Percentiles rank a stretch among this genome's conserved stretches.
These are phyloP conservation scores for Exidia glandulosa DNA, from an alignment of 768 basidiomycete species.

Conservation along the genomic window DNA sequence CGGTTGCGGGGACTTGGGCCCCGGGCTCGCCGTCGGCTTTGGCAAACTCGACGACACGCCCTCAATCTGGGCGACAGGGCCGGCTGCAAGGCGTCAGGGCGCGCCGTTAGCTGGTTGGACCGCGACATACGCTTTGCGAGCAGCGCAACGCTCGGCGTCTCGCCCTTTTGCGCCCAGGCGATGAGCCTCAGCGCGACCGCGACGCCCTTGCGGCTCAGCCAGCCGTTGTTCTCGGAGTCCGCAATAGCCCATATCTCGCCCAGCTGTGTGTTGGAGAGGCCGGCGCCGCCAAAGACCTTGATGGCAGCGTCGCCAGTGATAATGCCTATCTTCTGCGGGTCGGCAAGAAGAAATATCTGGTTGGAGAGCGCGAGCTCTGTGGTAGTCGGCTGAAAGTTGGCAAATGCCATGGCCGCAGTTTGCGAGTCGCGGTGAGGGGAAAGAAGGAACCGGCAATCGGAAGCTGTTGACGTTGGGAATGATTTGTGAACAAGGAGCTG, in stretches of 20 bases:
- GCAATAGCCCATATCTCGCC: conserved; percentile 92
- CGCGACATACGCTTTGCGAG: conserved; percentile 55
- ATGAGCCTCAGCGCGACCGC: conserved; percentile 84
- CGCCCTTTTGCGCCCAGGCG: conserved; percentile 84
- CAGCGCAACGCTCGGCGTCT: conserved; percentile 49
- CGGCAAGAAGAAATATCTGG: conserved; percentile 61
- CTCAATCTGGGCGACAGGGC: conserved; percentile 72
- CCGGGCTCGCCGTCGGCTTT: conserved; percentile 40
- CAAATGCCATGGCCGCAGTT: too few species aligned
- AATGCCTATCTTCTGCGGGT: conserved; percentile 70
- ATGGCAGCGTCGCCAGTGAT: conserved; percentile 88
- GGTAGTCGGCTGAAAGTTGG: conserved; percentile 36
- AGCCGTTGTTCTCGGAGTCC: conserved; percentile 90
- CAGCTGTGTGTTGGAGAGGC: conserved; percentile 63
- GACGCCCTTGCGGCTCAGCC: conserved; percentile 79
- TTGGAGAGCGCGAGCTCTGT: conserved; percentile 49
- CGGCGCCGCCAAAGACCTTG: conserved; percentile 72
- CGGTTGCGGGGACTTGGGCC: conserved; percentile 44
- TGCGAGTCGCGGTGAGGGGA: too few species aligned
- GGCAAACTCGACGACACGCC: conserved; percentile 42
- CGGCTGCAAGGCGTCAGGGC: conserved; percentile 40
- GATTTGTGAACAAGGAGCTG: too few species aligned
- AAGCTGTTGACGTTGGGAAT: too few species aligned
- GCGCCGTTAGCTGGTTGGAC: not conserved
- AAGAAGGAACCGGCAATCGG: too few species aligned